Base-by-base conservation (phyloP, 306 rosid species). In the Astragalus membranaceus region DNA sequence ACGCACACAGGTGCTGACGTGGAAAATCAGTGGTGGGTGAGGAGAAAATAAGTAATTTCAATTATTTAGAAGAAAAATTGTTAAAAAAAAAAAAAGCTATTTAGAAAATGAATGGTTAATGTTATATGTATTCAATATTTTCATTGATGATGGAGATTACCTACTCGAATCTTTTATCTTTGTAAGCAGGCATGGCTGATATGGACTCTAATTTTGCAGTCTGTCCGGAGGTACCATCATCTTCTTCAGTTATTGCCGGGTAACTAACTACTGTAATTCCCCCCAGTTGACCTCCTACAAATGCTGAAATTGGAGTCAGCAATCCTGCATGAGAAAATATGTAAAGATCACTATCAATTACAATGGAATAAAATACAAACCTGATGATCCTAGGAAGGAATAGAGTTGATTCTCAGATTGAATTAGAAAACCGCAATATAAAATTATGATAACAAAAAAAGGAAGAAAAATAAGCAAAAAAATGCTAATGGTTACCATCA, bases 121-220 rank as follows among this genome's bases (percentile, higher is more conserved):
- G 23, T 20, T 20, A 20, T 20, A 20, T 20, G 23, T 20, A 20
- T 2, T 20, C 23, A 20, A 20, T 20, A 20, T 20, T n/a, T n/a
- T 20, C 23, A 20, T 20, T 20, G 23, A 20, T 20, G 23, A 20
- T 20, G 1, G 1, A 20, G 23, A 20, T 20, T 20, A 20, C 23
- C 2, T 20, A 20, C 23, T 20, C 23, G 2, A 20, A 20, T 20
- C 23, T 87, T 83, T 90, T 94, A 42, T 94, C 95, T 76, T 83
- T 94, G 87, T 86, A 94, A 52, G 67, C 51, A 60, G 96, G 78
- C 99, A 94, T 94, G 41, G 97, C 96, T 17, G 99, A 94, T 77
- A 94, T 88, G 41, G 99, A 94, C 85, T 86, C 92, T 72, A 94
- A 86, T 75, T 86, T 91, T 12, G 78, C 97, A 71, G 87, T 51